Base-by-base conservation (phyloP, 1,139 yeast genomes). In the Saccharomyces uvarum region DNA sequence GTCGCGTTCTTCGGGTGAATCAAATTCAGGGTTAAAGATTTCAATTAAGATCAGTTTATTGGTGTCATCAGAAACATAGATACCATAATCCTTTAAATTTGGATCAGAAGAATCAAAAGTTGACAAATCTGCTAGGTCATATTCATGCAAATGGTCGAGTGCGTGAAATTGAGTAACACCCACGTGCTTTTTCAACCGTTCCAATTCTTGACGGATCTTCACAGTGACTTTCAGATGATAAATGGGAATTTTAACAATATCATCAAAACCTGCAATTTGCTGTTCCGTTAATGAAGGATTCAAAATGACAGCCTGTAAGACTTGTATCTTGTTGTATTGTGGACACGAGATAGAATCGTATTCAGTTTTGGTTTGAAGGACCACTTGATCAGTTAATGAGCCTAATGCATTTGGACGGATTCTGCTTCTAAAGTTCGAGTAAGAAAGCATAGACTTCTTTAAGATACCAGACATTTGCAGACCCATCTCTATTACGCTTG, bases 1-100 rank as follows among this genome's bases (percentile, higher is more conserved):
- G n/a, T 67, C 67, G 5, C 61, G 61, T 41, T 76, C 67, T 38
- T 77, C 80, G 0, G 61, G 62, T 2, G 59, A 50, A 46, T 61
- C 56, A 49, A 79, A 73, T 47, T 74, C 75, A 0, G 80, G 74
- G 27, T 70, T 67, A 19, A 73, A 72, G 0, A 79, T 67, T 59
- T 78, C 81, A 26, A 78, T 63, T 54, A 78, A 61, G 2, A 79
- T 51, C 9, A 77, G 56, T n/a, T 70, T 73, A 33, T 75, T 74
- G 0, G 81, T 74, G 33, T 69, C 70, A 14, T 70, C 63, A 29
- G 80, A 76, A 1, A 76, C 72, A 61, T 69, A 79, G 11, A 73
- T 75, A 2, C 77, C 79, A 14, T 74, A 68, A 56, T 79, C 82
- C 4, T 71, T 52, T 3, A 66, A 59, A 1, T 57, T 55, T 7